phyloP scores from a whole-genome alignment of 306 rosid species.

The Cercis canadensis region DNA sequence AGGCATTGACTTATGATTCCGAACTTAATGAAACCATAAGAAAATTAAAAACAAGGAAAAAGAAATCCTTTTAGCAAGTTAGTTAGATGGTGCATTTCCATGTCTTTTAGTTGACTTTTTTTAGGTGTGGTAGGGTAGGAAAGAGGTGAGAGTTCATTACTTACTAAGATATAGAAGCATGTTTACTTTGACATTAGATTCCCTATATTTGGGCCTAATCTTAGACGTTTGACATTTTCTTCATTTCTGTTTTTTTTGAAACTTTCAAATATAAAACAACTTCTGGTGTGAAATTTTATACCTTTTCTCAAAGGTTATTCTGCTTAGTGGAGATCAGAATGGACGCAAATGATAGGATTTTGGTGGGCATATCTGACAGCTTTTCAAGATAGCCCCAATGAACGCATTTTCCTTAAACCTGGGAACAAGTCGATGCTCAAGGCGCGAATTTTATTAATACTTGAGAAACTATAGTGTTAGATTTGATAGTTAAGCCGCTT shows the following conservation, averaged over 20 bases:
- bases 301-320: neutral
- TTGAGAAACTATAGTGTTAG: neutral
- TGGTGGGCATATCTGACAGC: neutral
- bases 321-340: neutral
- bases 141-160: neutral
- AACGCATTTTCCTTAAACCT: neutral
- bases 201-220: neutral
- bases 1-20: neutral
- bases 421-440: neutral
- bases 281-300: neutral
- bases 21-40: neutral
- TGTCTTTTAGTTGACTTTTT: neutral
- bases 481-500: neutral
- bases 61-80: neutral
- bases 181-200: conserved; percentile 1
- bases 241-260: neutral
- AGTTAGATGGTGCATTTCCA: neutral
- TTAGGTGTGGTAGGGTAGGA: neutral
- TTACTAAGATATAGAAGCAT: neutral
- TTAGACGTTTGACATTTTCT: neutral
- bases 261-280: neutral
- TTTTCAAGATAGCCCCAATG: neutral
- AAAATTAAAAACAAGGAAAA: neutral
- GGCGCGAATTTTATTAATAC: neutral
- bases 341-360: neutral